Evolutionary conservation across 352 stramenopile species (phyloP), one percentile per base, ranked within the genome.

Genomic region (Phytophthora capsici): DNA sequence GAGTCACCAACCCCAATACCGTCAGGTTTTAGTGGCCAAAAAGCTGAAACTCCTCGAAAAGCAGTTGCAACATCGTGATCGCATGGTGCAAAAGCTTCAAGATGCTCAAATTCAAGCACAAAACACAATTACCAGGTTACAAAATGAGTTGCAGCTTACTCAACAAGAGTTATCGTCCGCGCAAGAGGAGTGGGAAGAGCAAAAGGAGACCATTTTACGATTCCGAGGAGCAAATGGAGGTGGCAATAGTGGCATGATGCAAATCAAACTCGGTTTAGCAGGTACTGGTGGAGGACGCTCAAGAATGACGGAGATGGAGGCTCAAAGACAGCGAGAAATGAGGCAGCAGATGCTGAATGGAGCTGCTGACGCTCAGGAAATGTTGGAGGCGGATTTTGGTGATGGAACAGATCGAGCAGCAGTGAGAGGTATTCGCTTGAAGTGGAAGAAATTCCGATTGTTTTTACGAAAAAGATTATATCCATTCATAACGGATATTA

Each of bases 131-230:
- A 9, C 52, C 9, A 76, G 64, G 34, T 61, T 90, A 7, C 57
- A 77, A 25, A 55, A 52, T 6, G 61, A 76, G 1, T 52, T 91
- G 0, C 50, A 86, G 46, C 32, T 58, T 1, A 65, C 75, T 12
- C 66, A 86, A 7, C 68, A 86, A 14, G 79, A 82, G 28, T 72
- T 91, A 45, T 51, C 58, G 6, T 68, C 73, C 0, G 77, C 78
- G 3, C 80, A 91, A 40, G 67, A 85, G 16, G 75, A 82, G 25
- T 91, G 82, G 80, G 85, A 93, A 44, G 66, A 90, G n/a, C 77
- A 92, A 45, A 85, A 82, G 40, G 69, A 70, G 12, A 63, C 63
- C 1, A 60, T 89, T 26, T 12, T 89, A 45, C 61, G 78, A 5
- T 81, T 82, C 50, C 77, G 78, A 57, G 72, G 71, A 19, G 41